These are phyloP conservation scores for Viola pubescens DNA, from an alignment of 441 rosid genomes.

Conservation along the genomic window DNA sequence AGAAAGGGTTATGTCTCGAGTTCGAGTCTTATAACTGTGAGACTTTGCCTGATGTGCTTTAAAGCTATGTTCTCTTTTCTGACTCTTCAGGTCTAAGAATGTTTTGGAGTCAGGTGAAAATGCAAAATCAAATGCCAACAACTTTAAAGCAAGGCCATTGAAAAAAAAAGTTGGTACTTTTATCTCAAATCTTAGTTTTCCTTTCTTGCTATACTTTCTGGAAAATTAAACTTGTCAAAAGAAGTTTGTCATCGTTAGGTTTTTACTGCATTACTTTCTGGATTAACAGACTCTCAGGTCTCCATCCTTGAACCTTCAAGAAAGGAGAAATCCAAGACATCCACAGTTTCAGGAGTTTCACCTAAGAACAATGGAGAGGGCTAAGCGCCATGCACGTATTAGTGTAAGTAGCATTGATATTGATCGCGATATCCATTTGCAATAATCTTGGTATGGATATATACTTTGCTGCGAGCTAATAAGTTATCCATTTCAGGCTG, in stretches of 20 bases:
- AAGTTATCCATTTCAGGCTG: constrained; percentile 27
- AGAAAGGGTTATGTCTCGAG: too few relatives aligned
- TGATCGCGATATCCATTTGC: neutral
- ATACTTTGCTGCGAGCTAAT: neutral
- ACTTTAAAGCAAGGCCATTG: constrained; percentile 43
- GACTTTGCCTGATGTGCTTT: constrained; percentile 1
- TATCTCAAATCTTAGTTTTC: constrained; percentile 1
- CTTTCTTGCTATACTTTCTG: neutral
- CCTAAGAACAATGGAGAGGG: constrained; percentile 48
- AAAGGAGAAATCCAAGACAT: too few relatives aligned
- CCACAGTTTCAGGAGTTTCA: constrained; percentile 36
- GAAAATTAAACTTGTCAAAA: neutral
- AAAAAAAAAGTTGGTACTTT: constrained; percentile 40
- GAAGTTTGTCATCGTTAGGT: neutral
- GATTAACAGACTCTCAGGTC: neutral
- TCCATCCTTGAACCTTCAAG: neutral
- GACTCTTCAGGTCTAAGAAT: constrained; percentile 44
- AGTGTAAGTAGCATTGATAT: constrained; percentile 22
- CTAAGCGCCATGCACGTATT: constrained; percentile 33
- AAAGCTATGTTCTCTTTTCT: constrained; percentile 11
- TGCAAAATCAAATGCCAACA: constrained; percentile 24
- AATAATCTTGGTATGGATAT: neutral
- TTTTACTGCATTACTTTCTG: neutral
- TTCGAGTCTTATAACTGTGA: neutral
- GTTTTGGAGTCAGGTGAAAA: constrained; percentile 30